These are phyloP conservation scores for Garcia nutans DNA, from an alignment of 345 rosid species.

Conservation along the genomic window DNA sequence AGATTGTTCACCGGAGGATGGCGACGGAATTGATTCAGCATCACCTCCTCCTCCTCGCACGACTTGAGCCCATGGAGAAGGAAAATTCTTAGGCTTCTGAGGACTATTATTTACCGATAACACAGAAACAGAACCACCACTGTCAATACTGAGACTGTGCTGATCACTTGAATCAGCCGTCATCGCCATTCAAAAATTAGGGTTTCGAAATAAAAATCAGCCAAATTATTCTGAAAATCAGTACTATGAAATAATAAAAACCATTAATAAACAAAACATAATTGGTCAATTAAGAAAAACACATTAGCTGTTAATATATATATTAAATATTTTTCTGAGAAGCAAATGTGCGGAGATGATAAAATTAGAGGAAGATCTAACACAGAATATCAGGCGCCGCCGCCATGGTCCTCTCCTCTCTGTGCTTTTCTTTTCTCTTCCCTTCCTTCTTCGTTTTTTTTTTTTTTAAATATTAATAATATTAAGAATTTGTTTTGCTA, in stretches of 20 bases:
- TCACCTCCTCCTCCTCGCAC: conserved; percentile 41
- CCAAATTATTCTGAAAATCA: not conserved
- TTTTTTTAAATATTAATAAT: not conserved
- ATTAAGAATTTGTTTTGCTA: not conserved
- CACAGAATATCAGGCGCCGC: not conserved
- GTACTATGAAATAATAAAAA: not conserved
- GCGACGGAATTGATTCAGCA: conserved; percentile 23
- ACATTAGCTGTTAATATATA: not conserved
- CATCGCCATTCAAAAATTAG: conserved; percentile 38
- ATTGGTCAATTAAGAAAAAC: conserved; percentile 1
- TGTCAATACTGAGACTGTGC: conserved; percentile 27
- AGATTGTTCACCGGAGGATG: conserved; percentile 21
- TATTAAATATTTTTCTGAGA: no score
- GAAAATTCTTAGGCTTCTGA: conserved; percentile 28
- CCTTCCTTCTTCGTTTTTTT: not conserved
- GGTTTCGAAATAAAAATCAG: conserved; percentile 24
- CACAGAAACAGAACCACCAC: no score
- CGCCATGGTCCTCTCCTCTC: not conserved
- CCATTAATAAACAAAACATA: conserved; percentile 1
- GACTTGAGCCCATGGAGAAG: conserved; percentile 45
- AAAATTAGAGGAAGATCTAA: conserved; percentile 18
- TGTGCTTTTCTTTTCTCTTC: not conserved
- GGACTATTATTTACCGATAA: conserved; percentile 29
- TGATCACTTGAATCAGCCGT: conserved; percentile 37
- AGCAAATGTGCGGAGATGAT: not conserved